These are phyloP conservation scores for Xylariaceae sp. DNA, from an alignment of 2,329 filamentous ascomycete species.

Conservation along the genomic window DNA sequence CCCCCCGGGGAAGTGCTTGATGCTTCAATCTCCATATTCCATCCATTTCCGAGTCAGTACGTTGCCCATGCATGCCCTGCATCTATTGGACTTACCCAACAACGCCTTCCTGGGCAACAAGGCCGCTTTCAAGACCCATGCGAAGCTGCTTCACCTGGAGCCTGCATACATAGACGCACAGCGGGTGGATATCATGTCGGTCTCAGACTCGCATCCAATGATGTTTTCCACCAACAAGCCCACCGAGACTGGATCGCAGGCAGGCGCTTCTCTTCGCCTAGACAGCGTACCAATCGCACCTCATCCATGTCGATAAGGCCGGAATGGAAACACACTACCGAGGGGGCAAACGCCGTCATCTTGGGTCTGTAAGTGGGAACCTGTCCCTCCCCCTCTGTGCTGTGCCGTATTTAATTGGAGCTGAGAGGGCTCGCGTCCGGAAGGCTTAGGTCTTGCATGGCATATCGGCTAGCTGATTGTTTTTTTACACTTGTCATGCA, in stretches of 20 bases:
- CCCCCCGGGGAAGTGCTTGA: too few species aligned
- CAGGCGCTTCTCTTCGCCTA: neutral
- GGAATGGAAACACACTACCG: neutral
- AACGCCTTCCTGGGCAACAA: neutral
- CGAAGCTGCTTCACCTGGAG: neutral
- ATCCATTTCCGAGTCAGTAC: too few species aligned
- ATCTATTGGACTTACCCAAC: neutral
- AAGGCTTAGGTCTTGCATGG: neutral
- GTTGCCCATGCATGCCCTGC: too few species aligned
- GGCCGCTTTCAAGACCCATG: neutral
- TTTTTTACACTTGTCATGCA: conserved; percentile 15
- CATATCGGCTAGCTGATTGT: neutral
- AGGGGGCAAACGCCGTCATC: neutral
- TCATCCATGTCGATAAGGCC: neutral
- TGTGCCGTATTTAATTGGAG: neutral
- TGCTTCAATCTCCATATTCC: too few species aligned
- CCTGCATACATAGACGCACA: neutral
- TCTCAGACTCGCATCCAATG: neutral
- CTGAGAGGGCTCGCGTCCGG: neutral
- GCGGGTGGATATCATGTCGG: neutral
- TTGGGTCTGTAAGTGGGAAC: neutral
- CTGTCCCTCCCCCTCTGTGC: neutral
- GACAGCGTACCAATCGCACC: neutral
- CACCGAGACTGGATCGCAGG: too few species aligned
- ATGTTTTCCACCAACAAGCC: neutral